These are phyloP conservation scores for Croton setiger DNA, from an alignment of 441 rosid species.

Conservation along the genomic window DNA sequence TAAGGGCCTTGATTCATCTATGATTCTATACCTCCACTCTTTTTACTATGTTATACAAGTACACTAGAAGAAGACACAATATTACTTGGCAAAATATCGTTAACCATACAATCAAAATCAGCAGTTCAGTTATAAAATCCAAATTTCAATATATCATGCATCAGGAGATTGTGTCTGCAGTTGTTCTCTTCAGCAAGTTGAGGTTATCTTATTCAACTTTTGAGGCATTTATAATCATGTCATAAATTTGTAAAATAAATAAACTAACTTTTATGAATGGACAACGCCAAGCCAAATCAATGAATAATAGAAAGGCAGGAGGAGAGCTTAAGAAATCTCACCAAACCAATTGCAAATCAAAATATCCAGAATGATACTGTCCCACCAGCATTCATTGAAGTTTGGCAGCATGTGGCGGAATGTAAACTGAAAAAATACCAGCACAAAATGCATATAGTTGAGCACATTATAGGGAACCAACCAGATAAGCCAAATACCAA, in stretches of 20 bases:
- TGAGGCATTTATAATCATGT: background rate
- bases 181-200: background rate
- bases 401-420: constrained; percentile 99
- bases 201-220: background rate
- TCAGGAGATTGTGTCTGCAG: background rate
- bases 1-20: background rate
- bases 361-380: constrained; percentile 95
- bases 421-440: constrained; percentile 70
- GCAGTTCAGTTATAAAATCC: background rate
- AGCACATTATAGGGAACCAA: constrained; percentile 1
- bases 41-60: background rate
- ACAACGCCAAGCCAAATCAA: background rate
- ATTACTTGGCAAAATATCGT: background rate
- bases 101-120: background rate
- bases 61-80: no score
- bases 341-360: constrained; percentile 99
- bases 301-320: background rate
- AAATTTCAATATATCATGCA: background rate
- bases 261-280: constrained; percentile 6
- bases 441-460: constrained; percentile 12
- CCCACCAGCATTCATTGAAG: constrained; percentile 99
- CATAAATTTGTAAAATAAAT: background rate
- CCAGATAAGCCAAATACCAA: background rate
- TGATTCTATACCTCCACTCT: background rate
- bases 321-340: constrained; percentile 38